A percentile compares a stretch with the other conserved stretches of the same genome.
These are phyloP conservation scores for Alternaria novae-zelandiae DNA, from an alignment of 2,329 filamentous ascomycete species.

Conservation along the genomic window DNA sequence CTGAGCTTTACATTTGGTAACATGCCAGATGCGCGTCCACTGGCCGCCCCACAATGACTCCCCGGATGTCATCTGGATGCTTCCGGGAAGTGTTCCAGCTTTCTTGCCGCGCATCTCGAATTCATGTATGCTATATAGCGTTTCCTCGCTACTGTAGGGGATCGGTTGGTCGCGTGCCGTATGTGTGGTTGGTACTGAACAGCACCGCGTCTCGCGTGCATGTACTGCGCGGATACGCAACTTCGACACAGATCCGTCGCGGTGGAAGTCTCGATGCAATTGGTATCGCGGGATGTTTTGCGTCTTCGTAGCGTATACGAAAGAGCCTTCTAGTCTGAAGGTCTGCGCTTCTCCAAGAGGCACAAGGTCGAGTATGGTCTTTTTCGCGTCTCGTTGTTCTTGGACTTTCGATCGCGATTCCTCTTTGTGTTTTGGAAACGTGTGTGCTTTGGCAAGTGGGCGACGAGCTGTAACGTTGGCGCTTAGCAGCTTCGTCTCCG, in stretches of 20 bases:
- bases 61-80: conserved; percentile 23
- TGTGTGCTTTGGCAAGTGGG: neutral
- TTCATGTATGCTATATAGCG: conserved; percentile 24
- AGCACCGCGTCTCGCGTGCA: conserved; percentile 19
- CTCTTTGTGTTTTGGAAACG: neutral
- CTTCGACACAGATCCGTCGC: conserved; percentile 10
- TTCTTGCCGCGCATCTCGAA: conserved; percentile 29
- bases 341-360: conserved; percentile 18
- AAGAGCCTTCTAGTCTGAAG: conserved; percentile 21
- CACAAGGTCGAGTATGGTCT: conserved; percentile 15
- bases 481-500: neutral
- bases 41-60: conserved; percentile 20
- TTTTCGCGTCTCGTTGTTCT: neutral
- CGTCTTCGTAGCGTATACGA: conserved; percentile 28
- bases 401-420: neutral
- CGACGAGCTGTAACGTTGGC: neutral
- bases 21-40: conserved; percentile 28
- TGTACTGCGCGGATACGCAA: conserved; percentile 28
- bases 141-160: conserved; percentile 27
- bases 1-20: conserved; percentile 23
- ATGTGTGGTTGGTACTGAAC: conserved; percentile 14
- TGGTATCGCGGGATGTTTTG: conserved; percentile 31
- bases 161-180: conserved; percentile 4
- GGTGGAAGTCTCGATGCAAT: conserved; percentile 20
- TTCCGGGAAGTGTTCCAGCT: conserved; percentile 5